Percentiles rank a stretch among this genome's conserved stretches.
These are phyloP conservation scores for Gaeumannomyces sp. DNA, from an alignment of 2,329 filamentous ascomycete genomes.

Conservation along the genomic window DNA sequence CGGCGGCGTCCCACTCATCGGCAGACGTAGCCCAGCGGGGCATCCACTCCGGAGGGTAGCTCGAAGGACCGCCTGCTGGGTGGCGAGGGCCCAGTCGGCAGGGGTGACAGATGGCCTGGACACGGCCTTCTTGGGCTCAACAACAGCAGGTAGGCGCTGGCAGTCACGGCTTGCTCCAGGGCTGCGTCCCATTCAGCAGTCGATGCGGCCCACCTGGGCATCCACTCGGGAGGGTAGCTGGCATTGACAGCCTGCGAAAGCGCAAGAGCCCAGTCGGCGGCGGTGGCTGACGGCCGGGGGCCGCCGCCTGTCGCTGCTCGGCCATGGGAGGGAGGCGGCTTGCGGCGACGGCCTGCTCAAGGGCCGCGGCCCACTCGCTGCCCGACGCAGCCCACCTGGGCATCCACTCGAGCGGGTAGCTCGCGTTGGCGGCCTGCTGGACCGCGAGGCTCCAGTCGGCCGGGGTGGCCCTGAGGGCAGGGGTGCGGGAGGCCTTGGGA, in stretches of 20 bases:
- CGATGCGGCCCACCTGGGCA: constrained; percentile 9
- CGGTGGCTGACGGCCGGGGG: constrained; percentile 14
- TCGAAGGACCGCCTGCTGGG: constrained; percentile 23
- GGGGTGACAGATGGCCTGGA: constrained; percentile 20
- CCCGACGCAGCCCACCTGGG: constrained; percentile 7
- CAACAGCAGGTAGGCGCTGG: constrained; percentile 21
- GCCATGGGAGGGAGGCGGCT: not conserved
- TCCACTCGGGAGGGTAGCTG: constrained; percentile 8
- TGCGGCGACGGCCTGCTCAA: constrained; percentile 23
- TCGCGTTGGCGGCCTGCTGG: constrained; percentile 19
- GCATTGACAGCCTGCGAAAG: constrained; percentile 25
- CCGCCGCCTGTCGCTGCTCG: not conserved
- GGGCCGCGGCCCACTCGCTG: constrained; percentile 21
- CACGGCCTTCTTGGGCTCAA: constrained; percentile 25
- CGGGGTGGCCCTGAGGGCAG: constrained; percentile 14
- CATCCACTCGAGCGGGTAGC: constrained; percentile 9
- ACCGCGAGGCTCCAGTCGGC: constrained; percentile 33
- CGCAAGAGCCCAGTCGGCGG: constrained; percentile 30
- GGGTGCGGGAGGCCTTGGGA: not conserved
- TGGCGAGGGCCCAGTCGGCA: constrained; percentile 31
- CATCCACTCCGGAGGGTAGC: constrained; percentile 9
- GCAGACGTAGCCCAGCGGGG: constrained; percentile 6
- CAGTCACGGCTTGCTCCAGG: constrained; percentile 22
- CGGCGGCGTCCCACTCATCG: constrained; percentile 29
- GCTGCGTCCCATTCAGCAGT: constrained; percentile 12